These are phyloP conservation scores for Hirsutella minnesotensis DNA, from an alignment of 2,329 filamentous ascomycete genomes.

Conservation along the genomic window DNA sequence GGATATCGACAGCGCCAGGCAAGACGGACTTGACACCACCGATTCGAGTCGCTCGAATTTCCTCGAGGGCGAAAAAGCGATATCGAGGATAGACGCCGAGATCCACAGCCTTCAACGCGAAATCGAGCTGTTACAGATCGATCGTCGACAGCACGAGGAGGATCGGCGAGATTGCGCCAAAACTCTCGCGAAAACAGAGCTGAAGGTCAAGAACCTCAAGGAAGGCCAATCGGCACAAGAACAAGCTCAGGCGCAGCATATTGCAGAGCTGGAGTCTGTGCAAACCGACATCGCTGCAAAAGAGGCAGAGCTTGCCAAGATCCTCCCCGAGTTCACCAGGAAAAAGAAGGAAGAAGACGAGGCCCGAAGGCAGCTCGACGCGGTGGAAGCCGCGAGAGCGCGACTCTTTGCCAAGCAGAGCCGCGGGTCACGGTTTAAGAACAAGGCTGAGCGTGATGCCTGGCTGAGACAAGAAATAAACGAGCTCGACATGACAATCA, in stretches of 20 bases:
- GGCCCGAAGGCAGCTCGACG: slow-evolving; percentile 59
- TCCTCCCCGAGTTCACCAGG: slow-evolving; percentile 67
- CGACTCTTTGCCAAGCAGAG: slow-evolving; percentile 88
- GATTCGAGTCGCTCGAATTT: slow-evolving; percentile 72
- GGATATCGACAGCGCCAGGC: slow-evolving; percentile 68
- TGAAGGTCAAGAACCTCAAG: slow-evolving; percentile 71
- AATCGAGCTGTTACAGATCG: slow-evolving; percentile 72
- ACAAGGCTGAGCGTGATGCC: slow-evolving; percentile 76
- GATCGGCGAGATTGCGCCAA: slow-evolving; percentile 77
- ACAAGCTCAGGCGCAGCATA: slow-evolving; percentile 58
- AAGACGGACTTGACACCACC: slow-evolving; percentile 72
- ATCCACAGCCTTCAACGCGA: slow-evolving; percentile 73
- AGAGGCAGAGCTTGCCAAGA: slow-evolving; percentile 60
- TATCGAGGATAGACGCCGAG: slow-evolving; percentile 64
- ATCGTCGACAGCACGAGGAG: slow-evolving; percentile 78
- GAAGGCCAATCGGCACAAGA: slow-evolving; percentile 73
- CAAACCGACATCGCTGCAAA: slow-evolving; percentile 63
- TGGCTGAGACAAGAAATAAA: slow-evolving; percentile 73
- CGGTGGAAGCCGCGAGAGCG: slow-evolving; percentile 62
- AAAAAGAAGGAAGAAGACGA: slow-evolving; percentile 62
- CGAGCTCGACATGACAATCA: slow-evolving; percentile 64
- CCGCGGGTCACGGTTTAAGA: slow-evolving; percentile 75
- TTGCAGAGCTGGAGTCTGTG: slow-evolving; percentile 59
- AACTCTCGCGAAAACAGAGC: slow-evolving; percentile 70
- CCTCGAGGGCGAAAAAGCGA: slow-evolving; percentile 65